Base-by-base conservation (phyloP, 805 yeast genomes). In the Jamesozyma rosinii region DNA sequence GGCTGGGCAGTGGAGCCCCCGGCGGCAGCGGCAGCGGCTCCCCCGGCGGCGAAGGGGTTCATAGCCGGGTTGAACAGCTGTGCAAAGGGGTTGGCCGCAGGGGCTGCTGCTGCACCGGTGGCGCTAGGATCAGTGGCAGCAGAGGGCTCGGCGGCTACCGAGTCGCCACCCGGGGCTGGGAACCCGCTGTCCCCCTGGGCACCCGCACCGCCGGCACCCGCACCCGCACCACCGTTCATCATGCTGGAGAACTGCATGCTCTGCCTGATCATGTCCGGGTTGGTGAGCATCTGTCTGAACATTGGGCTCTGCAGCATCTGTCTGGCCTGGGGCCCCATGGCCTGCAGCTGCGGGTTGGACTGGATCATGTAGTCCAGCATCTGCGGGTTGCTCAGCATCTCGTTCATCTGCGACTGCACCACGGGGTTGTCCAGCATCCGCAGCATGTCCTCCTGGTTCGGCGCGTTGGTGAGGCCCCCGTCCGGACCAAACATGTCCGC, bases 401-500 rank as follows among this genome's bases (percentile, higher is more conserved):
- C 79, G 58, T 82, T 78, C 85, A 90, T 76, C 46, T 81, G 73
- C 59, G 88, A 88, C 59, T 81, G 89, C 53, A 85, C 75, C 66
- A 76, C 70, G 34, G 97, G 98, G 51, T 77, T 76, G 17, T 78
- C 80, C 81, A 92, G 71, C 83, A 86, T 77, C 43, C 72, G 69
- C 30, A 77, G 68, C 64, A 90, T 59, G 48, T 84, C 88, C 40
- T 82, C 89, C 38, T 85, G 83, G 52, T 77, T 79, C 11, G 95
- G 89, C 35, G 80, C 80, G 42, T 53, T 51, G 30, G 49, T 56
- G 18, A 49, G 50, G 15, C 97, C 97, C 34, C 95, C 95, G 62
- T 89, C 97, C 22, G 95, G 89, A 1, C 96, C 96, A 67, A 90
- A 88, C 83, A 86, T 75, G 37, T 81, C 76, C 1, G 87, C 86